These are phyloP conservation scores for Arbutus unedo DNA, from an alignment of 148 eudicot species.

Conservation along the genomic window DNA sequence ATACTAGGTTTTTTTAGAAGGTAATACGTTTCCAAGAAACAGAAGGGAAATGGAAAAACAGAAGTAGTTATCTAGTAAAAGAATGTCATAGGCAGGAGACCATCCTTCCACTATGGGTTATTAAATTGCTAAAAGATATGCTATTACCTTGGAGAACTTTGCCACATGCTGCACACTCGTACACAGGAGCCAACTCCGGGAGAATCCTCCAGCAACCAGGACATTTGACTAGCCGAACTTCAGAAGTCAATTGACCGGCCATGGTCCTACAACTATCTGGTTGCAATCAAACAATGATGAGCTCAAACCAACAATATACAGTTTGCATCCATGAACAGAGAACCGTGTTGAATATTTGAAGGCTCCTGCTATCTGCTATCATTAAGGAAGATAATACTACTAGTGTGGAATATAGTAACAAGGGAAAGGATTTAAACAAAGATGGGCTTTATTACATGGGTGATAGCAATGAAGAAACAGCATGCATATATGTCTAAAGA, in stretches of 20 bases:
- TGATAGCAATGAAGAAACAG: background rate
- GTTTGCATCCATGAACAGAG: background rate
- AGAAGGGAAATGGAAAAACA: background rate
- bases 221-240: conserved; percentile 66
- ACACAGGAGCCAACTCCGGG: conserved; percentile 60
- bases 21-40: background rate
- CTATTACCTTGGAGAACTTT: conserved; percentile 66
- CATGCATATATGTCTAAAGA: background rate
- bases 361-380: conserved; percentile 8
- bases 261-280: conserved; percentile 31
- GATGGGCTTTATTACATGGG: background rate
- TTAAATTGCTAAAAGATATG: background rate
- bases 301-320: conserved; percentile 2
- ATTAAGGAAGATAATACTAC: background rate
- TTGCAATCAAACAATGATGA: conserved; percentile 17
- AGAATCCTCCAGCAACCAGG: conserved; percentile 68
- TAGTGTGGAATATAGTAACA: background rate
- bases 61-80: background rate
- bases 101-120: background rate
- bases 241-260: conserved; percentile 30
- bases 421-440: background rate
- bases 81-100: background rate
- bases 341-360: conserved; percentile 5
- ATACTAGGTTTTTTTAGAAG: background rate
- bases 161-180: conserved; percentile 76